phyloP scores from a whole-genome alignment of 1,139 yeast genomes.

The Arxiozyma telluris region DNA sequence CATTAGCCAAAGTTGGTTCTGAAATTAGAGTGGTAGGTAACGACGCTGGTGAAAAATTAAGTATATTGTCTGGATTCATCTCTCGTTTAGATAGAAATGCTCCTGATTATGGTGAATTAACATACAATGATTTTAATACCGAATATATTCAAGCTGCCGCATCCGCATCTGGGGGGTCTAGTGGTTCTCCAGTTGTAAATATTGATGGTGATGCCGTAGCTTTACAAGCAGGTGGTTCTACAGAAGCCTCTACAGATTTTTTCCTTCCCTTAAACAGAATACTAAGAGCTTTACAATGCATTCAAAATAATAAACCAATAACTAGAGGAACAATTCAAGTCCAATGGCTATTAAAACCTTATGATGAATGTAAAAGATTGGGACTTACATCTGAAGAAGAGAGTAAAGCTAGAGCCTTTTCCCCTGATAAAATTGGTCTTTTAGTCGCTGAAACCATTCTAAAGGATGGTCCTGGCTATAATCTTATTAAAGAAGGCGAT shows the following conservation, averaged over 20 bases:
- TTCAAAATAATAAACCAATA: conserved; percentile 50
- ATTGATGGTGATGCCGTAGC: conserved; percentile 85
- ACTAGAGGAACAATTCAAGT: conserved; percentile 85
- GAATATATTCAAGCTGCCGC: conserved; percentile 97
- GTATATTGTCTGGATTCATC: conserved; percentile 82
- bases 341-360: conserved; percentile 81
- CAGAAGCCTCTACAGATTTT: conserved; percentile 88
- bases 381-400: conserved; percentile 77
- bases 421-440: conserved; percentile 73
- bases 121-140: conserved; percentile 92
- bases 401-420: conserved; percentile 52
- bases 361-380: conserved; percentile 80
- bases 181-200: conserved; percentile 90
- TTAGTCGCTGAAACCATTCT: conserved; percentile 76
- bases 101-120: conserved; percentile 81
- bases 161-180: conserved; percentile 89
- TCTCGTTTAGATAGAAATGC: conserved; percentile 89
- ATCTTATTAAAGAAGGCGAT: conserved; percentile 74
- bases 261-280: conserved; percentile 83
- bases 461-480: conserved; percentile 83
- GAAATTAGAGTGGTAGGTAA: conserved; percentile 93
- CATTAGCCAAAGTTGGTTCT: conserved; percentile 76
- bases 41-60: conserved; percentile 90
- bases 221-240: conserved; percentile 87
- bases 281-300: conserved; percentile 65